Percentiles rank a stretch among this genome's conserved stretches.
Evolutionary conservation across 1,139 yeast species (phyloP).

Genomic region (Starmera stellimalicola): DNA sequence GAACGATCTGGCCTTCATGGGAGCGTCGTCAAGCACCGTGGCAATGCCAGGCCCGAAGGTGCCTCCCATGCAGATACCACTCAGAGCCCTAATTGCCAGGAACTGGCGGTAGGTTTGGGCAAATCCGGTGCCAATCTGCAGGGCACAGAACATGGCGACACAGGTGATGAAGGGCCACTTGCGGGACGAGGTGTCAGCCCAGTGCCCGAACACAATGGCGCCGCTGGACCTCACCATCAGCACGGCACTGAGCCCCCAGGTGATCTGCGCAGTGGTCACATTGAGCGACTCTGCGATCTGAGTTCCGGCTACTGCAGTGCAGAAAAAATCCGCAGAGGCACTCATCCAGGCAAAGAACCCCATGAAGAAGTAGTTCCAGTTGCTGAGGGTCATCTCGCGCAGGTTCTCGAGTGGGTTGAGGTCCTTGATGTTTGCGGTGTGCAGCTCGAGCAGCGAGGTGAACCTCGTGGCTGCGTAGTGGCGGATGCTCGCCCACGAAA

Average conservation of each 20-base stretch:
- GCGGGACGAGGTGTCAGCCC: conserved; percentile 41
- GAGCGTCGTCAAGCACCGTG: conserved; percentile 35
- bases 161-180: conserved; percentile 39
- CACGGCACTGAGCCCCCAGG: conserved; percentile 52
- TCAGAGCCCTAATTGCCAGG: conserved; percentile 36
- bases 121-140: conserved; percentile 46
- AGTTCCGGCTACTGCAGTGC: conserved; percentile 35
- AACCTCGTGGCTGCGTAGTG: conserved; percentile 19
- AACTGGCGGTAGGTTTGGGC: conserved; percentile 37
- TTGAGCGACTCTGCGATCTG: conserved; percentile 33
- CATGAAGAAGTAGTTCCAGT: conserved; percentile 36
- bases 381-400: conserved; percentile 21
- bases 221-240: conserved; percentile 50
- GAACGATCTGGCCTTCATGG: conserved; percentile 28
- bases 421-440: conserved; percentile 9
- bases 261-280: conserved; percentile 31
- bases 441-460: conserved; percentile 17
- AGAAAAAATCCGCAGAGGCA: conserved; percentile 45
- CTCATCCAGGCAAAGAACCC: conserved; percentile 43
- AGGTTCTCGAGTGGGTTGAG: conserved; percentile 29
- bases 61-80: conserved; percentile 41
- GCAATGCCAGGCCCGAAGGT: conserved; percentile 36
- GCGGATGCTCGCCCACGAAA: conserved; percentile 10
- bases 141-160: conserved; percentile 30
- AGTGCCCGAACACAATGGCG: conserved; percentile 43